A percentile compares a stretch with the other conserved stretches of the same genome.
Evolutionary conservation across 1,139 yeast species (phyloP).

Genomic region (Sugiyamaella pinicola): DNA sequence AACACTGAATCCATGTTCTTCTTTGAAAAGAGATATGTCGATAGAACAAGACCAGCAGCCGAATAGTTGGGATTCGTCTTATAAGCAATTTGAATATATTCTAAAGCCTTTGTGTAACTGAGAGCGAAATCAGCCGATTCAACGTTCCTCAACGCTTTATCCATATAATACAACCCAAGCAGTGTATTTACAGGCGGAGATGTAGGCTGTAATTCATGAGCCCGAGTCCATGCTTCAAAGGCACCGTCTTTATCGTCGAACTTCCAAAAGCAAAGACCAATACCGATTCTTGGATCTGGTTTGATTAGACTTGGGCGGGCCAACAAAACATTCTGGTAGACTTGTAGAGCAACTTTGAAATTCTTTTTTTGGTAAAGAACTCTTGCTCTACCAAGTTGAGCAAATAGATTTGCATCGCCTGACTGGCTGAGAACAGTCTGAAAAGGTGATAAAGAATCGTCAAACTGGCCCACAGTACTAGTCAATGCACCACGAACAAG

Average conservation of each 20-base stretch:
- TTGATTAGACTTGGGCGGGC: slow-evolving; percentile 67
- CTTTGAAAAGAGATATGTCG: slow-evolving; percentile 62
- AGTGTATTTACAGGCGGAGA: slow-evolving; percentile 67
- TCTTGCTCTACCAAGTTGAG: slow-evolving; percentile 84
- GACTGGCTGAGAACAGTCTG: slow-evolving; percentile 43
- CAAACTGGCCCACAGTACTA: slow-evolving; percentile 65
- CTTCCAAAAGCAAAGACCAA: slow-evolving; percentile 93
- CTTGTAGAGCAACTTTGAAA: slow-evolving; percentile 70
- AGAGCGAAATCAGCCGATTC: slow-evolving; percentile 40
- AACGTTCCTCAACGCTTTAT: slow-evolving; percentile 53
- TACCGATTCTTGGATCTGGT: slow-evolving; percentile 95
- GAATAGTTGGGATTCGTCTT: slow-evolving; percentile 43
- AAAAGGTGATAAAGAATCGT: slow-evolving; percentile 54
- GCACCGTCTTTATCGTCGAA: slow-evolving; percentile 81
- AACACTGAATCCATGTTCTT: slow-evolving; percentile 60
- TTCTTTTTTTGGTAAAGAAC: slow-evolving; percentile 71
- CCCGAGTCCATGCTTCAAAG: slow-evolving; percentile 76
- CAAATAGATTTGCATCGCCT: slow-evolving; percentile 63
- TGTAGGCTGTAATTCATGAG: slow-evolving; percentile 64
- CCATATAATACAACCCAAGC: slow-evolving; percentile 68
- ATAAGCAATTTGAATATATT: slow-evolving; percentile 44
- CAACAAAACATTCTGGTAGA: slow-evolving; percentile 79
- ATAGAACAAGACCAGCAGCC: slow-evolving; percentile 51
- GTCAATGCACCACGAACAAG: slow-evolving; percentile 60
- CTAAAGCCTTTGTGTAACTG: slow-evolving; percentile 42